Evolutionary conservation across 257 asterid species (phyloP).

Genomic region (Rehmannia glutinosa): DNA sequence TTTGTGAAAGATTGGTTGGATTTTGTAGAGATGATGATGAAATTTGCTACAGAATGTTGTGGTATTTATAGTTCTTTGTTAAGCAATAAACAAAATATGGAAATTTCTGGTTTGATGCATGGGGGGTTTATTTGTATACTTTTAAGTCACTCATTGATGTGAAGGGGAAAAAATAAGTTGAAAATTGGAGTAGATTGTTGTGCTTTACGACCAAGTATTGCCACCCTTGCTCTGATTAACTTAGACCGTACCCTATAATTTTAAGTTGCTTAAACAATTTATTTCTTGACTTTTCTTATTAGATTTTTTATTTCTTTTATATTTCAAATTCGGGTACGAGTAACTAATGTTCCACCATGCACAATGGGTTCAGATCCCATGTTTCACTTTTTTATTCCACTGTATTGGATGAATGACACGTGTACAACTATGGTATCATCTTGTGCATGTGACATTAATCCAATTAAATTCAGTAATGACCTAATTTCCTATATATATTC

Average conservation of each 20-base stretch:
- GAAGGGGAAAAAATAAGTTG: constrained; percentile 11
- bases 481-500: no score
- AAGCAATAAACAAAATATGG: not conserved
- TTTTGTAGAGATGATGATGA: constrained; percentile 6
- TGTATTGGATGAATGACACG: no score
- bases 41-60: constrained; percentile 14
- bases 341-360: no score
- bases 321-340: no score
- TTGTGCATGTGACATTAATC: no score
- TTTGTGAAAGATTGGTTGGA: not conserved
- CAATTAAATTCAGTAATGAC: no score
- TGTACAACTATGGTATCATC: no score
- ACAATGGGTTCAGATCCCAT: no score
- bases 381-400: no score
- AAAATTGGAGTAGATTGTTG: constrained; percentile 25
- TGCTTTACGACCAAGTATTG: constrained; percentile 58
- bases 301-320: no score
- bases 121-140: constrained; percentile 27
- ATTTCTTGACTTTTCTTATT: no score
- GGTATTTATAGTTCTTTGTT: constrained; percentile 29
- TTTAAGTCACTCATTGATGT: constrained; percentile 50
- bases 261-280: not conserved
- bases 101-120: constrained; percentile 26
- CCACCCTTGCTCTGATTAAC: constrained; percentile 21
- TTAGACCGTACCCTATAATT: constrained; percentile 15